Conservation (phyloP, 2,329 filamentous ascomycete species). For the Periglandula ipomoeae region DNA sequence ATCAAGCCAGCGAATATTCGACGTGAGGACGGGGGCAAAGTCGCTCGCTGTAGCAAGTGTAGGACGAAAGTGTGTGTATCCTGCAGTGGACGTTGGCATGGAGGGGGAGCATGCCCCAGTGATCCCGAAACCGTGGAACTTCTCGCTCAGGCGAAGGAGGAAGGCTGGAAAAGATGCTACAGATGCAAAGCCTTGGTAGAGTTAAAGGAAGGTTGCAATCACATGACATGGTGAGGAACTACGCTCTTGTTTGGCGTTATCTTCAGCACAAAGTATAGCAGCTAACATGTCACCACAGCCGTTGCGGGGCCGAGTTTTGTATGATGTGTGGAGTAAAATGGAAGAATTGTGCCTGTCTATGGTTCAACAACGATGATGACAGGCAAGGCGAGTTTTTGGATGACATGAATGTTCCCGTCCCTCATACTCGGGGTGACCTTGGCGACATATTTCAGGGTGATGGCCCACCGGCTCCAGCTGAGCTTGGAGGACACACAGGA, state of each 20-base stretch:
- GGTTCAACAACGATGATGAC: constrained; percentile 60
- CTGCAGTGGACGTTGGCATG: constrained; percentile 71
- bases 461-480: constrained; percentile 21
- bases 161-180: constrained; percentile 69
- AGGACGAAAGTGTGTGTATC: constrained; percentile 62
- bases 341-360: constrained; percentile 76
- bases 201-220: constrained; percentile 74
- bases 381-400: constrained; percentile 45
- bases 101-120: constrained; percentile 57
- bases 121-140: constrained; percentile 57
- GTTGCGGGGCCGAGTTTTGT: constrained; percentile 77
- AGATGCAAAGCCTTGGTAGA: constrained; percentile 68
- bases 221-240: constrained; percentile 67
- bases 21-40: constrained; percentile 48
- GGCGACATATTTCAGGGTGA: constrained; percentile 12
- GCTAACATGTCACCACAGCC: constrained; percentile 31
- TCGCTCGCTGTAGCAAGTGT: constrained; percentile 63
- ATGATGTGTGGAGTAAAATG: constrained; percentile 76
- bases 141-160: constrained; percentile 54
- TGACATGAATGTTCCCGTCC: constrained; percentile 40
- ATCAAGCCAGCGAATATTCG: constrained; percentile 65
- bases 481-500: constrained; percentile 14
- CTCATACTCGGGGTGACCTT: constrained; percentile 18
- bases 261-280: background rate
- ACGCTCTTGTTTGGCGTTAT: background rate